Base-by-base conservation (phyloP, 768 basidiomycete genomes). In the Phylloporus arenicola region DNA sequence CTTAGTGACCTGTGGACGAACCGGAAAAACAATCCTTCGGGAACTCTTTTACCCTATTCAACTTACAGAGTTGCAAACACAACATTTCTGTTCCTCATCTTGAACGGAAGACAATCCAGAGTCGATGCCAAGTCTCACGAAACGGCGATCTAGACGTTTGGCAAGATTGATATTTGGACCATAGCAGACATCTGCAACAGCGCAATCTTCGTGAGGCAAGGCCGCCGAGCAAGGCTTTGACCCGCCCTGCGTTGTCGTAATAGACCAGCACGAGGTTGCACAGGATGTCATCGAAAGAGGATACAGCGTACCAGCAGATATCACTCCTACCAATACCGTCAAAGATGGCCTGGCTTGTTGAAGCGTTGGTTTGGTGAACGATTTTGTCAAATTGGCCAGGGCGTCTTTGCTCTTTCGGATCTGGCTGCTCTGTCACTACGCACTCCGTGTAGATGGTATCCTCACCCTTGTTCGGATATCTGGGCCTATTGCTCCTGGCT, bases 131-230 rank as follows among this genome's bases (percentile, higher is more conserved):
- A 54, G 45, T 13, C 48, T 54, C 37, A 43, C 17, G 25, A 50
- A 47, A 53, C 52, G 27, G 16, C 48, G 24, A 41, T 50, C 52
- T 3, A 51, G 47, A 34, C 45, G 19, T 34, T 14, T 56, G 10
- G 52, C 51, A 22, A 48, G 29, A 38, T 42, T 45, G 20, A 43
- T 55, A n/a, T 38, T 29, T 43, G 14, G 45, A 40, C 6, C 34
- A 51, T n/a, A 47, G 39, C 42, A 51, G 20, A 47, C 11, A 44
- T 16, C 5, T 31, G 22, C 38, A 30, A 9, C 39, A 24, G 16
- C 10, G 2, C 14, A 27, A 49, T 17, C 27, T 46, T 41, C 38
- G 19, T 17, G 24, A 14, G 1, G 44, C 44, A 16, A 37, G 16
- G 27, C 25, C 16, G 38, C 42, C 6, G 12, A 8, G 17, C 35